Conservation (phyloP, 305 asterid species). For the Solanum hybrid region DNA sequence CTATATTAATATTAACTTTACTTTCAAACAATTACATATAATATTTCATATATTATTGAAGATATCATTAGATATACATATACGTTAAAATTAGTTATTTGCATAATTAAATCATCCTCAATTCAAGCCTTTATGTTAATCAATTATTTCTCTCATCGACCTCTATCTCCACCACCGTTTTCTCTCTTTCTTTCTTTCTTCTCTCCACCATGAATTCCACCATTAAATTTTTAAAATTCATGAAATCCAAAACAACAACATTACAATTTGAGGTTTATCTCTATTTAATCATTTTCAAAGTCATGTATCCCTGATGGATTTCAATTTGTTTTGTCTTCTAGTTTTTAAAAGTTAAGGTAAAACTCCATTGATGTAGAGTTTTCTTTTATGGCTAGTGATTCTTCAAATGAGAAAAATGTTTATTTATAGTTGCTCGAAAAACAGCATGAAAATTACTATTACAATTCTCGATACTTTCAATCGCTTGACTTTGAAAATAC, state of each 20-base stretch:
- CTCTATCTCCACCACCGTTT: neutral
- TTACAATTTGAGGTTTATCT: neutral
- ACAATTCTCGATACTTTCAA: no score
- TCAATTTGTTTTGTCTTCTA: neutral
- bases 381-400: neutral
- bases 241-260: neutral
- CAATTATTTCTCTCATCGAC: neutral
- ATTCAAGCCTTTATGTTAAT: neutral
- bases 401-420: neutral
- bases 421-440: neutral
- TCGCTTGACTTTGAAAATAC: neutral
- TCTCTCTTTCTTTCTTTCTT: neutral
- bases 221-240: no score
- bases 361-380: neutral
- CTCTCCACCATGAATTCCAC: neutral
- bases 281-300: neutral
- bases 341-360: neutral
- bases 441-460: neutral
- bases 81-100: neutral
- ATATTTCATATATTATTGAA: neutral
- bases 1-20: no score
- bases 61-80: neutral
- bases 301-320: neutral
- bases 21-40: neutral
- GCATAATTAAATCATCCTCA: neutral